Percentiles rank a stretch among this genome's conserved stretches.
phyloP scores from a whole-genome alignment of 352 stramenopile genomes.

The Pythium phragmiticola region DNA sequence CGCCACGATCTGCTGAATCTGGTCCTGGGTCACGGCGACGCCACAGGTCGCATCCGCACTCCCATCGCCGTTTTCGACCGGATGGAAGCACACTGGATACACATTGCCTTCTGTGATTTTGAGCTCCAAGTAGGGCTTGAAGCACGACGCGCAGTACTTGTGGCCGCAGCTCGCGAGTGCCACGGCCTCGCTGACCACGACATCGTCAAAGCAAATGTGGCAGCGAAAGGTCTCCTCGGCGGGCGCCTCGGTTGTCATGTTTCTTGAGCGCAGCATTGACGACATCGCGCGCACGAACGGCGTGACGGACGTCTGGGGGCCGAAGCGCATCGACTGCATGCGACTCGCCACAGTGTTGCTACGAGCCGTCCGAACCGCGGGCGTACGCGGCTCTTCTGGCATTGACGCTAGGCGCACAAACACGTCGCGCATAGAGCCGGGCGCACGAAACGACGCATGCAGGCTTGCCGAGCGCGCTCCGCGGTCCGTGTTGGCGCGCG shows the following conservation, averaged over 20 bases:
- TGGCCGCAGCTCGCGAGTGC: slow-evolving; percentile 50
- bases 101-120: slow-evolving; percentile 74
- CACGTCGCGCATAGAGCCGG: too few species aligned
- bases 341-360: too few species aligned
- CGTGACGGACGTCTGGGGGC: too few species aligned
- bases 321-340: too few species aligned
- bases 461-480: too few species aligned
- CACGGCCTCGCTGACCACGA: slow-evolving; percentile 33
- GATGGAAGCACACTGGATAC: slow-evolving; percentile 70
- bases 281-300: slow-evolving; percentile 17
- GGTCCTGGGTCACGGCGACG: background rate
- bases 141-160: slow-evolving; percentile 57
- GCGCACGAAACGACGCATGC: too few species aligned
- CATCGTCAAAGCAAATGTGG: slow-evolving; percentile 77
- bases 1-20: slow-evolving; percentile 7
- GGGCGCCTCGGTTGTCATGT: too few species aligned
- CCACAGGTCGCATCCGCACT: slow-evolving; percentile 2
- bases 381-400: too few species aligned
- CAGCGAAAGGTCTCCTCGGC: slow-evolving; percentile 68
- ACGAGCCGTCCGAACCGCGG: too few species aligned
- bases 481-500: too few species aligned
- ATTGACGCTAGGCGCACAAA: too few species aligned
- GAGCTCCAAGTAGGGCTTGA: slow-evolving; percentile 61
- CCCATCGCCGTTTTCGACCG: slow-evolving; percentile 30
- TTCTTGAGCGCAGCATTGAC: slow-evolving; percentile 6